Base-by-base conservation (phyloP, 1,284 basidiomycete species). In the Rhizopogon hawkerae region DNA sequence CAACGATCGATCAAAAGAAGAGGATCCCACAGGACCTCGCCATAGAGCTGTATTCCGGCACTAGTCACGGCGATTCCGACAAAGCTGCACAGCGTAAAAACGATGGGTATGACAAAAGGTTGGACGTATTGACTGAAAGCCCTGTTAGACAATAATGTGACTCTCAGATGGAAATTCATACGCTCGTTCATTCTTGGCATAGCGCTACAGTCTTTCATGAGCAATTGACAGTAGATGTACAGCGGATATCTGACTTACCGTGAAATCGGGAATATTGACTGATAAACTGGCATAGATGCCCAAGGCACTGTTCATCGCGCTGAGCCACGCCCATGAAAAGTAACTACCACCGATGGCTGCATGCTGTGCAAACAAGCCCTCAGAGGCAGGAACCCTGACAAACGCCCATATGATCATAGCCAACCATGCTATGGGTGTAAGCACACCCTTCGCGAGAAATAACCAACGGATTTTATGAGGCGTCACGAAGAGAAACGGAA, bases 401-500 rank as follows among this genome's bases (percentile, higher is more conserved):
- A 82, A 75, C 3, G 72, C 73, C 79, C 80, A 83, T 31, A 77
- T 75, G 50, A 83, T 67, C 63, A 81, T 78, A 3, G 74, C 74
- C 11, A 82, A 48, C 60, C 77, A 79, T n/a, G 74, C 69, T 8
- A 75, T 66, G 0, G 79, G 81, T 8, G 81, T 79, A 18, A 79
- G 57, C 18, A 74, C 56, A 2, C 77, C 75, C 60, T 85, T 85
- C 55, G 72, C 65, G 48, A 77, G 62, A 69, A 86, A 86, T 4
- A 86, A 61, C 70, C 74, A 81, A 33, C 76, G 77, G 48, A 85
- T 70, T 59, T 73, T 70, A 51, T 79, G 75, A 10, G 82, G 78
- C 47, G 82, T 77, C 51, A 83, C 67, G 43, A 85, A 68, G 63
- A 81, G 69, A 63, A 84, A 77, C 0, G 83, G 83, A 52, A 79